Conservation (phyloP, 2,329 filamentous ascomycete genomes). For the Pseudogymnoascus sp. region DNA sequence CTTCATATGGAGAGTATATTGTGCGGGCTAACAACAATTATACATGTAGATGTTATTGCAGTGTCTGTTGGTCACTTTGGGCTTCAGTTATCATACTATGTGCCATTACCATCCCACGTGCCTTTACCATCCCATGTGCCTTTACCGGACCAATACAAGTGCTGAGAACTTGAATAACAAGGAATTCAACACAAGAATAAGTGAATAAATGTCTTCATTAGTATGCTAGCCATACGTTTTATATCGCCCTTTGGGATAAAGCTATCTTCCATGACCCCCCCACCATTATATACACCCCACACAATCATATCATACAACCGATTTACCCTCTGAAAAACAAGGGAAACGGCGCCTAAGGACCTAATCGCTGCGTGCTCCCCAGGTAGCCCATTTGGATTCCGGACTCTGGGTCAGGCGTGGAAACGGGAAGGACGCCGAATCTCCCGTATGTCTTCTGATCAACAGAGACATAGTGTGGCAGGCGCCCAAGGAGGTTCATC, state of each 20-base stretch:
- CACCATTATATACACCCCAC: not conserved
- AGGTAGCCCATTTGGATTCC: conserved; percentile 50
- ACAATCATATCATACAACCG: conserved; percentile 2
- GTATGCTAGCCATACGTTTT: not conserved
- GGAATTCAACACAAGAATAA: not conserved
- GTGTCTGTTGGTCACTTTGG: not conserved
- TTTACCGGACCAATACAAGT: not conserved
- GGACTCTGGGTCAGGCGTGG: conserved; percentile 29
- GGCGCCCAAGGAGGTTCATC: conserved; percentile 70
- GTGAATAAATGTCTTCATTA: not conserved
- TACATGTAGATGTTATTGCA: not conserved
- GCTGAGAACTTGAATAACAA: not conserved
- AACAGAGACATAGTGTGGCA: conserved; percentile 88
- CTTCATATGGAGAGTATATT: not conserved
- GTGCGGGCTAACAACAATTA: not conserved
- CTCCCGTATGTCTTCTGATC: conserved; percentile 94
- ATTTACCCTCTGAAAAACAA: not conserved
- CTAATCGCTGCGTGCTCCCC: conserved; percentile 57
- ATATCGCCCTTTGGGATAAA: not conserved
- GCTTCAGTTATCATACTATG: not conserved
- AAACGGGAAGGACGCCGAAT: conserved; percentile 71
- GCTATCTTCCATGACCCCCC: not conserved
- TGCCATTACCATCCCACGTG: not conserved
- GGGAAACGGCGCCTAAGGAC: conserved; percentile 41
- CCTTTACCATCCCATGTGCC: not conserved